Conservation (phyloP, 306 rosid genomes). For the Quercus suber region DNA sequence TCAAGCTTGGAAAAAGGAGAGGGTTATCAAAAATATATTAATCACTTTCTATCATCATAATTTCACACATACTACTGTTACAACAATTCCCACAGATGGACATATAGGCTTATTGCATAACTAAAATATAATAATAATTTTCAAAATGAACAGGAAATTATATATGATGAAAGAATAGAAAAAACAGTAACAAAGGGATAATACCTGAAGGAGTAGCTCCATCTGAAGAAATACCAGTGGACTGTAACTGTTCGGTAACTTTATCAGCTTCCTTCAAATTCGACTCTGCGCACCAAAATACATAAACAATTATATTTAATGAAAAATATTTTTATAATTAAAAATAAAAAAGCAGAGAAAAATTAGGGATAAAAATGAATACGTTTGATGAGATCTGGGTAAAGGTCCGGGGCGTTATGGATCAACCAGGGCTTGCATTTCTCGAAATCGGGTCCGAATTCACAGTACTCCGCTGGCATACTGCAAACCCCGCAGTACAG, state of each 20-base stretch:
- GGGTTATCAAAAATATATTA: too few relatives aligned
- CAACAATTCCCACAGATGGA: not conserved
- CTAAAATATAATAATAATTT: not conserved
- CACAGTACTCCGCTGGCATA: conserved; percentile 90
- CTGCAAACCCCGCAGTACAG: conserved; percentile 68
- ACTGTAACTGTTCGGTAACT: conserved; percentile 67
- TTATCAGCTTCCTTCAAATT: conserved; percentile 63
- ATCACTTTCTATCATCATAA: too few relatives aligned
- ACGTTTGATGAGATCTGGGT: conserved; percentile 88
- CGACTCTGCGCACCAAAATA: conserved; percentile 43
- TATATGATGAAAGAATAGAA: not conserved
- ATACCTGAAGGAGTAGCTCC: conserved; percentile 93
- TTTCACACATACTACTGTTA: too few relatives aligned
- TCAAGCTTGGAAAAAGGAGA: too few relatives aligned
- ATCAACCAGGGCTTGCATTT: conserved; percentile 99
- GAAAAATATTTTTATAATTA: too few relatives aligned
- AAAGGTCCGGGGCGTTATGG: conserved; percentile 76
- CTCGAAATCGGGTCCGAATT: conserved; percentile 93
- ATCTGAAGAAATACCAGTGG: conserved; percentile 56
- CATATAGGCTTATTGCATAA: too few relatives aligned
- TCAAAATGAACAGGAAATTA: not conserved
- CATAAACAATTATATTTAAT: not conserved
- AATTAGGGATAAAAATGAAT: not conserved
- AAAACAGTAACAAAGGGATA: not conserved
- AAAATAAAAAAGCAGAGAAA: too few relatives aligned